Evolutionary conservation across 305 asterid genomes (phyloP), one percentile per base, ranked within the genome.

Genomic region (Caryopteris hybrid): DNA sequence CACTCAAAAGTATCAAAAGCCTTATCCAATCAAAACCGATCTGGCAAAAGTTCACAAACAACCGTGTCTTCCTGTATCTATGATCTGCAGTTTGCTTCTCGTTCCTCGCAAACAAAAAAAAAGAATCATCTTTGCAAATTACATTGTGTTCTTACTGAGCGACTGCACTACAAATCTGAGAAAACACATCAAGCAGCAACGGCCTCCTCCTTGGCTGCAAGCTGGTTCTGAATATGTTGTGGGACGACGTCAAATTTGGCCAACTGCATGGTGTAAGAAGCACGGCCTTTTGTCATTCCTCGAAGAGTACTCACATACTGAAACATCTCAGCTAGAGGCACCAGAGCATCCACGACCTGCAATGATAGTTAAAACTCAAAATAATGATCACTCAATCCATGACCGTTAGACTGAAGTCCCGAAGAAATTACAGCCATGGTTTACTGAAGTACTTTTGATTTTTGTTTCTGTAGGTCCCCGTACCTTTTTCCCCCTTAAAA

Each of bases 241-340:
- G 99, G 99, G 23, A 94, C 99, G 10, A 91, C 98, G 3, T 91
- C 99, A 51, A 94, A 94, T 66, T 89, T 89, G 69, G 96, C 96
- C 77, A 91, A 73, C 68, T 91, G 99, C 99, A 94, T 94, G 0
- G 88, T 81, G 79, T 94, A 94, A 2, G 99, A 94, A 51, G 99
- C 99, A 9, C 96, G 88, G 0, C 97, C 98, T 76, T 94, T 94
- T 18, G 99, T 91, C 99, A 86, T 88, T 53, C 96, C 96, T 68
- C 98, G 64, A 29, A 94, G 82, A 20, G 92, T 87, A 64, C 98
- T 94, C 27, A 94, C 99, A 9, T 91, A 94, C 77, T 88, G 96
- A 82, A 91, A 94, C 99, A 94, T 94, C 88, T 91, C 99, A 8
- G 98, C 96, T 1, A 91, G 84, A 17, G 98, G 99, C 77, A 91